Evolutionary conservation across 768 basidiomycete genomes (phyloP).

Genomic region (Suillus tomentosus): DNA sequence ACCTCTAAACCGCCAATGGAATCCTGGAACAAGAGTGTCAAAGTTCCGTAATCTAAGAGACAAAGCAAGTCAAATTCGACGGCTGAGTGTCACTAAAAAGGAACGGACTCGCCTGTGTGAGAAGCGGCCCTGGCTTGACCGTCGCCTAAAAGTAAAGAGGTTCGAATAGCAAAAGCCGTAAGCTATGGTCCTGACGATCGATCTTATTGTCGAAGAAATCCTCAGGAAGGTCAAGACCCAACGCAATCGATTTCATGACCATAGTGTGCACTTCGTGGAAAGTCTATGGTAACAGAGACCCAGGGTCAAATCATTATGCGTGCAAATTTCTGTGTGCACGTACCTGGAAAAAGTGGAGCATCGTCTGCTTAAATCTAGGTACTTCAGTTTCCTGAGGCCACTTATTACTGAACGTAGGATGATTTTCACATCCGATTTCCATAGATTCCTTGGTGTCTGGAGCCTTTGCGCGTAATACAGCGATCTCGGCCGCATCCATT

Average conservation of each 20-base stretch:
- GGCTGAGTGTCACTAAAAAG: neutral
- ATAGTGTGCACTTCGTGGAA: slow-evolving; percentile 75
- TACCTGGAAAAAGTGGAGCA: slow-evolving; percentile 76
- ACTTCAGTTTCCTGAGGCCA: slow-evolving; percentile 71
- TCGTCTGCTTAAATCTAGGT: slow-evolving; percentile 69
- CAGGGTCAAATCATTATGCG: slow-evolving; percentile 11
- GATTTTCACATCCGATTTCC: slow-evolving; percentile 90
- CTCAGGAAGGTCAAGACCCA: slow-evolving; percentile 75
- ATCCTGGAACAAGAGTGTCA: slow-evolving; percentile 83
- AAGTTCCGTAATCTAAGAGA: slow-evolving; percentile 72
- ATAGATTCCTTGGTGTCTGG: slow-evolving; percentile 86
- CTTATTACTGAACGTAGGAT: slow-evolving; percentile 71
- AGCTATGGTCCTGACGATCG: slow-evolving; percentile 76
- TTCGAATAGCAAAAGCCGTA: slow-evolving; percentile 75
- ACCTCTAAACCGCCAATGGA: slow-evolving; percentile 83
- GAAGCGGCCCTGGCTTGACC: slow-evolving; percentile 83
- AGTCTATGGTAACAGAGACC: slow-evolving; percentile 41
- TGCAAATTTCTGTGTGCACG: slow-evolving; percentile 13
- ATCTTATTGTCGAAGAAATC: slow-evolving; percentile 75
- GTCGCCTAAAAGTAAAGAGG: slow-evolving; percentile 53
- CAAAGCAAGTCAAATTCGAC: neutral
- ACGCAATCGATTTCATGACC: slow-evolving; percentile 85
- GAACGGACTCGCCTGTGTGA: slow-evolving; percentile 58
- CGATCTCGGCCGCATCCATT: slow-evolving; percentile 67
- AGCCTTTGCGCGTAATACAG: slow-evolving; percentile 66